These are phyloP conservation scores for Cavenderia fasciculata DNA, from an alignment of 78 protist species.

Conservation along the genomic window DNA sequence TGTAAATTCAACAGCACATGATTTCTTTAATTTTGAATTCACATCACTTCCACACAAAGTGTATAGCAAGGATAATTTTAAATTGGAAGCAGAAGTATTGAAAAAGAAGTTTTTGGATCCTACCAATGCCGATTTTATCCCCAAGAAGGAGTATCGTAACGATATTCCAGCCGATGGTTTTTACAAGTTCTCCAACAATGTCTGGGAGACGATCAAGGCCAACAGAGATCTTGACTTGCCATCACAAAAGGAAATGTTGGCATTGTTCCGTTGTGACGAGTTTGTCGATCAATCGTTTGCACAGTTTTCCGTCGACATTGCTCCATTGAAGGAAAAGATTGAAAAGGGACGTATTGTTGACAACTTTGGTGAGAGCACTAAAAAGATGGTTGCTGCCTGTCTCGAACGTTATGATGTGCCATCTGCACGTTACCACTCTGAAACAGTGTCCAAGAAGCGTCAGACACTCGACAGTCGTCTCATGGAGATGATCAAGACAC, in stretches of 20 bases:
- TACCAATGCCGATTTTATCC: constrained; percentile 27
- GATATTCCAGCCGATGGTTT: constrained; percentile 90
- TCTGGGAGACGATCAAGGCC: constrained; percentile 90
- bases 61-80: constrained; percentile 52
- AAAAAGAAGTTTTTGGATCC: constrained; percentile 65
- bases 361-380: constrained; percentile 46
- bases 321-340: constrained; percentile 38
- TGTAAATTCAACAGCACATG: constrained; percentile 2
- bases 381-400: background rate
- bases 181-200: constrained; percentile 48
- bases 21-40: constrained; percentile 91
- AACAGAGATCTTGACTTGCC: constrained; percentile 95
- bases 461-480: constrained; percentile 23
- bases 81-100: constrained; percentile 31
- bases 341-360: constrained; percentile 48
- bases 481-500: background rate
- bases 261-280: constrained; percentile 93
- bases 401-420: constrained; percentile 41
- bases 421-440: constrained; percentile 21
- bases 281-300: constrained; percentile 43
- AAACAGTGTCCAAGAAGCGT: constrained; percentile 52
- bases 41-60: constrained; percentile 86
- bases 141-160: constrained; percentile 61
- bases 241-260: constrained; percentile 92
- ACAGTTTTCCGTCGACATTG: constrained; percentile 29